These are phyloP conservation scores for Achaetomium macrosporum DNA, from an alignment of 2,329 filamentous ascomycete species.

Conservation along the genomic window DNA sequence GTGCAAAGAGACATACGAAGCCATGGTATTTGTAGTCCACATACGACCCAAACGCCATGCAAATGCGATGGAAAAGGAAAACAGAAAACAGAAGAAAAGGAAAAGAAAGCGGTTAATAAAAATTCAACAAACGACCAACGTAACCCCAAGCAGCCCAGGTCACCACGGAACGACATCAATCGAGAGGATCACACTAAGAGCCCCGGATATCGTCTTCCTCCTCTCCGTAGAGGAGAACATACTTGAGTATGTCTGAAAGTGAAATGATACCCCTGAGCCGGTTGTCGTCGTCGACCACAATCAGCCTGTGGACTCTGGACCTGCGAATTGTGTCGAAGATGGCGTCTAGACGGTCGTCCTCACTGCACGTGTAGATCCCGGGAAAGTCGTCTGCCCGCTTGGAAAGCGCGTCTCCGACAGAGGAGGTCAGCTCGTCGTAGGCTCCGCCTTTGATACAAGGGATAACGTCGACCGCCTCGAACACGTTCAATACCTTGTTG, in stretches of 20 bases:
- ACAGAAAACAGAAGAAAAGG: slow-evolving; percentile 1
- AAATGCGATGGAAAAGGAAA: slow-evolving; percentile 23
- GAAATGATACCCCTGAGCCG: slow-evolving; percentile 85
- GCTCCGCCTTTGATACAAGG: slow-evolving; percentile 87
- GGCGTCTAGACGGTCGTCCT: slow-evolving; percentile 86
- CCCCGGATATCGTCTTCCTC: slow-evolving; percentile 41
- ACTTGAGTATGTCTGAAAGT: slow-evolving; percentile 92
- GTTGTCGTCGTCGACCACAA: slow-evolving; percentile 87
- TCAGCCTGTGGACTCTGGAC: slow-evolving; percentile 85
- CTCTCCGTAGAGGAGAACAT: slow-evolving; percentile 78
- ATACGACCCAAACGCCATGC: slow-evolving; percentile 24
- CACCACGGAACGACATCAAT: neutral
- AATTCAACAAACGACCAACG: neutral
- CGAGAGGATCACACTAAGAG: slow-evolving; percentile 3
- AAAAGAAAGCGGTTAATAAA: neutral
- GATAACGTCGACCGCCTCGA: slow-evolving; percentile 96
- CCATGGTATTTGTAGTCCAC: slow-evolving; percentile 25
- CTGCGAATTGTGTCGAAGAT: slow-evolving; percentile 97
- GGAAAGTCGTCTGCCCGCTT: slow-evolving; percentile 87
- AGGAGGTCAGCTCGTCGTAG: slow-evolving; percentile 84
- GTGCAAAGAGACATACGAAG: slow-evolving; percentile 21
- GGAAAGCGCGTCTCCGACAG: slow-evolving; percentile 81
- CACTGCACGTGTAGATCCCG: slow-evolving; percentile 92
- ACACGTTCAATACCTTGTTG: slow-evolving; percentile 80
- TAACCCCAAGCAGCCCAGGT: slow-evolving; percentile 1